Evolutionary conservation across 768 basidiomycete genomes (phyloP), one percentile per base, ranked within the genome.

Genomic region (Brasilioporus rufonigricans): DNA sequence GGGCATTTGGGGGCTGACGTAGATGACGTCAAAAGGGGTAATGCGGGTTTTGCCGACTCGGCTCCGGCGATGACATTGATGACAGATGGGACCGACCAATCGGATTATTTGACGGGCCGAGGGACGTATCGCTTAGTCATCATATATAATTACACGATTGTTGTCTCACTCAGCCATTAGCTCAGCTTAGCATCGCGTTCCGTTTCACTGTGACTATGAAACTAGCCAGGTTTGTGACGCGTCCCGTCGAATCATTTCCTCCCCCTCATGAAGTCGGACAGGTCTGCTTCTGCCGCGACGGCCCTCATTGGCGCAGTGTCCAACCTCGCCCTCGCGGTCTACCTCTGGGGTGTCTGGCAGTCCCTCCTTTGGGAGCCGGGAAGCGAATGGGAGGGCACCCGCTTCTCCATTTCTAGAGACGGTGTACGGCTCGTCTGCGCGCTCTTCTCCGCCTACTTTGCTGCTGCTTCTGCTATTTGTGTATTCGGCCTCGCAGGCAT

Each of bases 1-100:
- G 0, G 91, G 92, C 0, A 84, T 94, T 52, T 95, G 91, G 91
- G 91, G 93, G 7, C 68, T 92, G 52, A 83, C 71, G 32, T 81
- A 65, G 31, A 26, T 35, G 16, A 24, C 32, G 56, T 14, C 7
- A 26, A n/a, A 39, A 41, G 24, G 47, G 23, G 33, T 23, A 36
- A 32, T 26, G 2, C 35, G 24, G 33, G 11, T 5, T 18, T 46
- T 32, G 31, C 19, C 45, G 31, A 3, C 33, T 35, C 48, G 35
- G 35, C 12, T 38, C 47, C 35, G 31, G 31, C 7, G 7, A 33
- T 35, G 12, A 44, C 44, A 45, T 18, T 45, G 19, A 26, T 29
- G 29, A 26, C n/a, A 47, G 31, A 4, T 26, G 18, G 12, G 33
- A 23, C 31, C 27, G 8, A 11, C 52, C 52, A 53, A 47, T 53